phyloP scores from a whole-genome alignment of 78 protist species.

The Neovahlkampfia damariscottae region DNA sequence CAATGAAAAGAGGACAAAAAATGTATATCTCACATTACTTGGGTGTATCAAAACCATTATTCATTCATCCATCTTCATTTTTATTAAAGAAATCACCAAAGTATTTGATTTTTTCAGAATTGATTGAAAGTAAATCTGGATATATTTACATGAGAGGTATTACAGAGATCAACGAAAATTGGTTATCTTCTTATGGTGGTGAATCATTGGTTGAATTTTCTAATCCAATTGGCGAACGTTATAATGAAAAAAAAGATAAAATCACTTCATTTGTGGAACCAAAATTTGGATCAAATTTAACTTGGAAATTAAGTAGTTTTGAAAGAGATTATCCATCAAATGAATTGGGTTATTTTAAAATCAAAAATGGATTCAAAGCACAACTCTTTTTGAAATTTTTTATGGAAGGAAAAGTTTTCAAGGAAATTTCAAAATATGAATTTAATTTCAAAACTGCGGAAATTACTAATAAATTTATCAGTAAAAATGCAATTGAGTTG shows the following conservation, averaged over 20 bases:
- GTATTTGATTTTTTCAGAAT: background rate
- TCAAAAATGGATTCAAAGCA: background rate
- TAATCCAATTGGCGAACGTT: background rate
- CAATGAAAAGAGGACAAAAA: background rate
- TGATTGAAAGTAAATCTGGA: background rate
- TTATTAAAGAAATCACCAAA: background rate
- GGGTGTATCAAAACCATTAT: background rate
- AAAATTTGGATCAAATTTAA: background rate
- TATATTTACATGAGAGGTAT: background rate
- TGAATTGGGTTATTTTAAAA: background rate
- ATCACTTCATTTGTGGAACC: background rate
- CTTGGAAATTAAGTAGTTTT: background rate
- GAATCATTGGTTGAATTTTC: constrained; percentile 1
- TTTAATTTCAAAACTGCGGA: background rate
- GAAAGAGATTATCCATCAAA: background rate
- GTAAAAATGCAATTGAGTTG: background rate
- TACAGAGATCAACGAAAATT: background rate
- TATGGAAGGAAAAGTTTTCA: background rate
- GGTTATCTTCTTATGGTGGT: too few relatives aligned
- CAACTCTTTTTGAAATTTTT: background rate
- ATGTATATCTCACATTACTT: background rate
- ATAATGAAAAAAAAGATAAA: background rate
- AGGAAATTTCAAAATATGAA: background rate
- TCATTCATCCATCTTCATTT: constrained; percentile 16
- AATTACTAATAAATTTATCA: background rate